Evolutionary conservation across 805 yeast species (phyloP), one percentile per base, ranked within the genome.

Genomic region (Wickerhamiella alocasiicola): DNA sequence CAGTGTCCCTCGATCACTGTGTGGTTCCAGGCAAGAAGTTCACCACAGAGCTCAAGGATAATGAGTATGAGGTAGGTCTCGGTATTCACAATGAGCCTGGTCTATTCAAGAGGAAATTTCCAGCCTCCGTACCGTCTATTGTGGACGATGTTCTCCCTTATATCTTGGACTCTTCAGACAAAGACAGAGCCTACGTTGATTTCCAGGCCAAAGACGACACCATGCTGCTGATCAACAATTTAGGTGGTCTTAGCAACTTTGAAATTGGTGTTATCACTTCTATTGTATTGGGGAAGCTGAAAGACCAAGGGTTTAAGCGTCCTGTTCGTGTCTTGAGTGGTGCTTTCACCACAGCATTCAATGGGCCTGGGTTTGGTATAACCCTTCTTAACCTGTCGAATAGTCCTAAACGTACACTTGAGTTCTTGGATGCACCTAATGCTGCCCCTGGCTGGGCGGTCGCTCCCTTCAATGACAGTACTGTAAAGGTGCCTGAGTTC

Each of bases 81-180:
- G 97, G 97, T 33, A 87, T 87, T 46, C 97, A 87, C 61, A 87
- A 87, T 54, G 97, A 87, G 58, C 91, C 95, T 1, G 96, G 96
- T 46, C 76, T 76, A 44, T 66, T 70, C 53, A 71, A 73, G 46
- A 55, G 72, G 27, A 6, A 36, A 9, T 36, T 36, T 15, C 39
- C 39, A 15, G 61, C 66, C 21, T 79, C 81, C 13, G 73, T 87
- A 50, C 95, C 96, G 19, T 56, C 72, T 0, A 72, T 83, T 38
- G 77, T 74, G 13, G 71, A 70, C 0, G 62, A 88, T 24, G 65
- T 76, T 34, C 68, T 79, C 40, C 66, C 75, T 33, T 73, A 74
- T 52, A 60, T 87, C 44, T 54, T 81, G 26, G 76, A 76, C 42
- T 59, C 68, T 25, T 64, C 64, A 6, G 95, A 87, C 55, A 55